Conservation (phyloP, 108 stramenopile genomes). For the Bacterosira constricta region DNA sequence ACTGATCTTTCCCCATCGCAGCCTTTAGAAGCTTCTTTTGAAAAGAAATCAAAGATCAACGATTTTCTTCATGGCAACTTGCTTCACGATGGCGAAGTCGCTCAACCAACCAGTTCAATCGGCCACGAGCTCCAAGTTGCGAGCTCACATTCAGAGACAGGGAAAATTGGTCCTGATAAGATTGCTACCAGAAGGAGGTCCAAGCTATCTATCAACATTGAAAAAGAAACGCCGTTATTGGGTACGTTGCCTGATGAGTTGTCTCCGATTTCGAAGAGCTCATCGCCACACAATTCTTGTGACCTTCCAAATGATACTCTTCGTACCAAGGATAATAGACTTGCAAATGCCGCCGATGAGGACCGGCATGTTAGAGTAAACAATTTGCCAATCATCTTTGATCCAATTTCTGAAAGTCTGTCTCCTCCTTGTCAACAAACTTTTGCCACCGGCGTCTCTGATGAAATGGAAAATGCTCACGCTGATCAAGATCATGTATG, state of each 20-base stretch:
- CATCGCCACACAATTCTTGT: conserved; percentile 21
- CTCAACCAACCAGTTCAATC: too few relatives aligned
- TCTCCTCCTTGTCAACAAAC: neutral
- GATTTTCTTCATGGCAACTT: neutral
- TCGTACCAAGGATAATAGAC: too few relatives aligned
- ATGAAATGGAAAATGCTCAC: neutral
- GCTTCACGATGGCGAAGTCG: neutral
- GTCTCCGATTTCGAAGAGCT: conserved; percentile 2
- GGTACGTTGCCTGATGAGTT: neutral
- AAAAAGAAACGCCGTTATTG: conserved; percentile 6
- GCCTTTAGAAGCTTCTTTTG: neutral
- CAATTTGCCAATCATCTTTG: conserved; percentile 44
- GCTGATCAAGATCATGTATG: neutral
- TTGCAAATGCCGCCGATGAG: too few relatives aligned
- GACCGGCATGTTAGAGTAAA: conserved; percentile 20
- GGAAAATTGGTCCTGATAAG: neutral
- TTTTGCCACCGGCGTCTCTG: neutral
- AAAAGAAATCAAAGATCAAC: neutral
- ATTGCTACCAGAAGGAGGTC: too few relatives aligned
- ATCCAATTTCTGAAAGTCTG: neutral
- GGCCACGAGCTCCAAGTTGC: neutral
- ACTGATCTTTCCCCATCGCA: neutral
- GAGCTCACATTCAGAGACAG: neutral
- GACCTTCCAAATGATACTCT: neutral
- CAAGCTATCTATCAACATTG: too few relatives aligned